Evolutionary conservation across 768 basidiomycete genomes (phyloP), one percentile per base, ranked within the genome.

Genomic region (Solioccasus polychromus): DNA sequence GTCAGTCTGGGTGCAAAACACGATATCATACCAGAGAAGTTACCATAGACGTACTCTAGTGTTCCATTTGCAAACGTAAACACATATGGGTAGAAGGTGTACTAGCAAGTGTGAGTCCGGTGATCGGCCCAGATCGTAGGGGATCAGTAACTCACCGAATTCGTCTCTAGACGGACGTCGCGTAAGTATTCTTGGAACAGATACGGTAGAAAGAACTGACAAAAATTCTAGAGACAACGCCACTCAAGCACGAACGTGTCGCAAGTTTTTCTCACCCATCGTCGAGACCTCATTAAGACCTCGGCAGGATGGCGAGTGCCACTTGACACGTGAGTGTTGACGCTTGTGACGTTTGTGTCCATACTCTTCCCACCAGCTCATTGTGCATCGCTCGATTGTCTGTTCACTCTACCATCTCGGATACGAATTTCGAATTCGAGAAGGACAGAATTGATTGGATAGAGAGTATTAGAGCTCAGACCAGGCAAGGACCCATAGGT

Each of bases 281-380:
- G 44, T 79, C 66, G 39, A 80, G 59, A 45, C n/a, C n/a, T n/a
- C n/a, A n/a, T n/a, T n/a, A n/a, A n/a, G n/a, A n/a, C n/a, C n/a
- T n/a, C n/a, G n/a, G n/a, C n/a, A n/a, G n/a, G n/a, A n/a, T n/a
- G n/a, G n/a, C n/a, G n/a, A n/a, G n/a, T n/a, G n/a, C n/a, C n/a
- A n/a, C n/a, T n/a, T n/a, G n/a, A n/a, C n/a, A n/a, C n/a, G n/a
- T n/a, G n/a, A n/a, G n/a, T n/a, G n/a, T n/a, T n/a, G n/a, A n/a
- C n/a, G n/a, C n/a, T n/a, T n/a, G n/a, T n/a, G n/a, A n/a, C n/a
- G n/a, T n/a, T n/a, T n/a, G n/a, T n/a, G n/a, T n/a, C n/a, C 69
- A 80, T 79, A 57, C 80, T 78, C 59, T 82, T 81, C 17, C 79
- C 78, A 9, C 76, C 78, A 10, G 79, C 79, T 78, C 80, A 81